These are phyloP conservation scores for Aspergillus neotritici DNA, from an alignment of 2,329 filamentous ascomycete genomes.

Conservation along the genomic window DNA sequence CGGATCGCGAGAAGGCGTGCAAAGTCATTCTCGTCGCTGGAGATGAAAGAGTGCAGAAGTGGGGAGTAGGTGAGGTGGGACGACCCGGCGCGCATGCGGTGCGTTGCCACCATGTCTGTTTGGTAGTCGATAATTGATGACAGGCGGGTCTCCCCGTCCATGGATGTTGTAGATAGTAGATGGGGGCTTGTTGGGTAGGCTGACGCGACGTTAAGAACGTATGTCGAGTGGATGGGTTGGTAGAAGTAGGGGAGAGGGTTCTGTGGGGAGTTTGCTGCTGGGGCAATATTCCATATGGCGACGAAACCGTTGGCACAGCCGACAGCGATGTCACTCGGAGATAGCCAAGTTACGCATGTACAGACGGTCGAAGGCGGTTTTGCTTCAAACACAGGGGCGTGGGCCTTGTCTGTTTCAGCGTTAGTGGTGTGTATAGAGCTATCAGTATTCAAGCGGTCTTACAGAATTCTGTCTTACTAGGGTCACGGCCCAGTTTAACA, in stretches of 20 bases:
- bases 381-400: constrained; percentile 46
- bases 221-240: constrained; percentile 31
- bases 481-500: constrained; percentile 33
- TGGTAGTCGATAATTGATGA: constrained; percentile 48
- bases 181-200: constrained; percentile 52
- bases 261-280: constrained; percentile 11
- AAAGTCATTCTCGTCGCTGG: constrained; percentile 51
- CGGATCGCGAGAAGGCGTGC: constrained; percentile 47
- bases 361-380: constrained; percentile 49
- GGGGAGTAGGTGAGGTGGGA: constrained; percentile 51
- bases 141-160: constrained; percentile 52
- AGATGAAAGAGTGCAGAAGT: constrained; percentile 49
- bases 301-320: constrained; percentile 54
- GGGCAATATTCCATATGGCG: constrained; percentile 47
- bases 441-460: constrained; percentile 11
- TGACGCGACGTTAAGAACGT: constrained; percentile 38
- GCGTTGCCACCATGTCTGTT: constrained; percentile 41
- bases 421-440: background rate
- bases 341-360: constrained; percentile 54
- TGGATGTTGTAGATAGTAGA: constrained; percentile 47
- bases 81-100: constrained; percentile 47
- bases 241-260: constrained; percentile 32
- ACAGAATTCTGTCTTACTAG: constrained; percentile 30
- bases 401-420: constrained; percentile 34
- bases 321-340: constrained; percentile 49